Base-by-base conservation (phyloP, 257 asterid species). In the Lantana camara region DNA sequence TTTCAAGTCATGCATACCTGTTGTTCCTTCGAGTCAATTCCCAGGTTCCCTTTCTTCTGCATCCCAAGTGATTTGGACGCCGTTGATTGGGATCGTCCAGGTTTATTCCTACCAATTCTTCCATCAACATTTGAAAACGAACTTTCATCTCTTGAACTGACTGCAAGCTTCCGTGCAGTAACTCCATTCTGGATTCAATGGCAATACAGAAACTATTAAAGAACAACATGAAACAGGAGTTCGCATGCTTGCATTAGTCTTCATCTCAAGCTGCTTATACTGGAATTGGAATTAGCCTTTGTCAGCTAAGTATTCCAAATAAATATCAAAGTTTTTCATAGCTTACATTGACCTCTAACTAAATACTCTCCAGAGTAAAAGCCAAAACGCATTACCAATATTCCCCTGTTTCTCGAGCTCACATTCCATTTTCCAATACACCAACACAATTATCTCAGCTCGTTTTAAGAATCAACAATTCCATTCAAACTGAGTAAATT, bases 21-120 rank as follows among this genome's bases (percentile, higher is more conserved):
- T 63, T 71, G 82, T 65, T 83, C 94, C 49, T 75, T 76, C 19
- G 63, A 57, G 46, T 85, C 84, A 51, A 78, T 46, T 55, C 81
- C 92, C 64, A 72, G 80, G 77, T 53, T 80, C 69, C 82, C 88
- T 68, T 87, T 87, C 77, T 68, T 83, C 77, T 77, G 85, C 57
- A 66, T 59, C 17, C 82, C 87, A 27, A 56, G 60, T 23, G 86
- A 82, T 71, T 71, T 83, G 44, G 75, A 78, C 16, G 72, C 59
- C 16, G 82, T 53, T 4, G 81, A 64, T 49, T 77, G 82, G 59
- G 79, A 73, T 52, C 67, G 78, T 58, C 77, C 87, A 27, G 71
- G 27, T 75, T 74, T 80, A 73, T 52, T 66, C 44, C 73, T 60
- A 48, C 68, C 54, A 37, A 76, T 72, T 41, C 71, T 59, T 61